Percentiles rank a stretch among this genome's conserved stretches.
Evolutionary conservation across 169 alveolate species (phyloP).

Genomic region (Plasmodium fragile): DNA sequence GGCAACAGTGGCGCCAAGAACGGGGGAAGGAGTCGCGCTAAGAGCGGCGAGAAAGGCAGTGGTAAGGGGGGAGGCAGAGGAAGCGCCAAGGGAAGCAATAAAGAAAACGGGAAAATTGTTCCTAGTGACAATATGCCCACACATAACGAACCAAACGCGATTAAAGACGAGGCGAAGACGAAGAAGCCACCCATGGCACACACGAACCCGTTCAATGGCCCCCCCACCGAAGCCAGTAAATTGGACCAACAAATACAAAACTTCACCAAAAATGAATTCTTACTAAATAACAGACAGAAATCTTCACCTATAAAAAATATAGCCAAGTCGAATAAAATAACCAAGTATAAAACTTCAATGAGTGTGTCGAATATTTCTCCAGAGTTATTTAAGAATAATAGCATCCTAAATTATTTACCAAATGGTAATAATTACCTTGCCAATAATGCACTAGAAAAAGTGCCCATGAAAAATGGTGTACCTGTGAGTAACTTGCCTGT

Average conservation of each 20-base stretch:
- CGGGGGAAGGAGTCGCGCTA: not conserved
- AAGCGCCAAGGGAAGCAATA: not conserved
- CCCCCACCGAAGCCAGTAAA: not conserved
- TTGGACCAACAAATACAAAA: constrained; percentile 8
- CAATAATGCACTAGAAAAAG: not conserved
- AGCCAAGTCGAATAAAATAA: constrained; percentile 26
- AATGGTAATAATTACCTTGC: not conserved
- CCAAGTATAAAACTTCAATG: constrained; percentile 59
- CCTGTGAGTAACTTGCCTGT: not conserved
- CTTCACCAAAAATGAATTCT: not conserved
- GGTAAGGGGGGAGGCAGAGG: not conserved
- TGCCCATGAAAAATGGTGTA: constrained; percentile 1
- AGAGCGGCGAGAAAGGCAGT: not conserved
- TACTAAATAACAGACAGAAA: constrained; percentile 30
- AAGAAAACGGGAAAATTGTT: not conserved
- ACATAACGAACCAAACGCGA: not conserved
- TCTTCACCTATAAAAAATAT: constrained; percentile 41
- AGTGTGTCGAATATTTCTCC: constrained; percentile 34
- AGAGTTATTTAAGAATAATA: constrained; percentile 20
- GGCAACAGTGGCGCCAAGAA: not conserved
- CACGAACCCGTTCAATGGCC: constrained; percentile 3
- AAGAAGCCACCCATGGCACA: not conserved
- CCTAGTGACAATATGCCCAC: not conserved
- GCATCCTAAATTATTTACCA: constrained; percentile 13
- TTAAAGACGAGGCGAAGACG: not conserved